These are phyloP conservation scores for Toxoplasma gondii DNA, from an alignment of 169 alveolate species.

Conservation along the genomic window DNA sequence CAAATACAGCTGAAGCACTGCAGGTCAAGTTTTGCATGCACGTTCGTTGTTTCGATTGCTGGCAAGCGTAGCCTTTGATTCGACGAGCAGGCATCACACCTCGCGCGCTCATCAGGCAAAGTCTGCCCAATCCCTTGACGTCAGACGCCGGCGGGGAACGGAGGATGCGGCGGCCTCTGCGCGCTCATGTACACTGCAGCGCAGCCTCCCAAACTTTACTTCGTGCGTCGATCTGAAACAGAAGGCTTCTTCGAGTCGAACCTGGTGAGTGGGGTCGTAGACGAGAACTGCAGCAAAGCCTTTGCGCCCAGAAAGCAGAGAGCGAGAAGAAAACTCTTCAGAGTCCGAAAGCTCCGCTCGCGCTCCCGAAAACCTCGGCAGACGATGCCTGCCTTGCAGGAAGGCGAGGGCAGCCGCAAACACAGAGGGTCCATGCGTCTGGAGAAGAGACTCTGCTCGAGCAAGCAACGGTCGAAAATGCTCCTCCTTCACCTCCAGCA, in stretches of 20 bases:
- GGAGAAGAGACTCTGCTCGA: neutral
- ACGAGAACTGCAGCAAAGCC: neutral
- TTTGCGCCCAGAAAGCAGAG: neutral
- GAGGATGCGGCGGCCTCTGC: too few relatives aligned
- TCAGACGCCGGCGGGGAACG: too few relatives aligned
- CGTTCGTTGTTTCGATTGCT: too few relatives aligned
- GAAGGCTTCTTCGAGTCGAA: neutral
- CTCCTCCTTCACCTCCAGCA: neutral
- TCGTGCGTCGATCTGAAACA: too few relatives aligned
- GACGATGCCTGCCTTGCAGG: neutral
- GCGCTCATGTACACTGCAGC: too few relatives aligned
- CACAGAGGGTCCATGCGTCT: neutral
- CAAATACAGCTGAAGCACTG: too few relatives aligned
- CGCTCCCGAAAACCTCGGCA: neutral
- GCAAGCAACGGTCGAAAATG: neutral
- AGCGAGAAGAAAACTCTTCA: neutral
- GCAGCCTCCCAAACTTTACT: too few relatives aligned
- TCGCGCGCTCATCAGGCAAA: too few relatives aligned
- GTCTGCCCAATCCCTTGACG: too few relatives aligned
- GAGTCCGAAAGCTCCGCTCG: neutral
- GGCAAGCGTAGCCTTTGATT: too few relatives aligned
- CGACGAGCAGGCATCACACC: too few relatives aligned
- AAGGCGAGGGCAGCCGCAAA: slow-evolving; percentile 7
- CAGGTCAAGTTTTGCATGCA: too few relatives aligned
- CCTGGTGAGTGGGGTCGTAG: slow-evolving; percentile 10